Evolutionary conservation across 2,329 filamentous ascomycete genomes (phyloP).

Genomic region (Chaetomiaceae sp.): DNA sequence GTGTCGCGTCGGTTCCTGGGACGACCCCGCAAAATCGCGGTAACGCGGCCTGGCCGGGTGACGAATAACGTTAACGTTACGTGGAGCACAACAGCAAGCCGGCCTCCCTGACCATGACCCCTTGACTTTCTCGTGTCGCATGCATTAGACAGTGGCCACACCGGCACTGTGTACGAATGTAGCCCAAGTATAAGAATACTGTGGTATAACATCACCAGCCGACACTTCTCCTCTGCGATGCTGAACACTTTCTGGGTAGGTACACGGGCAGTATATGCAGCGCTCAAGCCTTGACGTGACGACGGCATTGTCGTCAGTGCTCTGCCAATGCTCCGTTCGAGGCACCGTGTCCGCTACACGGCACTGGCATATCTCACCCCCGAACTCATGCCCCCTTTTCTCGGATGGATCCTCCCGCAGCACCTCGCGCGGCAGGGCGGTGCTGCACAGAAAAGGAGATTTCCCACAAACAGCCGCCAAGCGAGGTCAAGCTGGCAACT

Average conservation of each 20-base stretch:
- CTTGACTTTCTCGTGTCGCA: slow-evolving; percentile 3
- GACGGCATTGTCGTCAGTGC: too few relatives aligned
- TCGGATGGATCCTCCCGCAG: neutral
- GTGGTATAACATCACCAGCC: too few relatives aligned
- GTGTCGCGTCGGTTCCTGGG: neutral
- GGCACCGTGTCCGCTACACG: too few relatives aligned
- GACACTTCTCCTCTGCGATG: too few relatives aligned
- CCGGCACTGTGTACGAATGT: too few relatives aligned
- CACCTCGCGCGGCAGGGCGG: neutral
- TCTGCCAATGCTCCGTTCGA: too few relatives aligned
- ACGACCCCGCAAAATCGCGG: neutral
- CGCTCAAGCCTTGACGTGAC: too few relatives aligned
- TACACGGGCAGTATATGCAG: neutral
- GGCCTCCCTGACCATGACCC: neutral
- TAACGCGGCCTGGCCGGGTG: neutral
- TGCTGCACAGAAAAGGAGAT: slow-evolving; percentile 10
- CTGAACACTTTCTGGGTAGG: neutral
- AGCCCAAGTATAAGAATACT: too few relatives aligned
- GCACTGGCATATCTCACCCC: too few relatives aligned
- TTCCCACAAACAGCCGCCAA: neutral
- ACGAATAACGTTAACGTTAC: neutral
- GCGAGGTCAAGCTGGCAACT: slow-evolving; percentile 4
- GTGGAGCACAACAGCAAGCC: neutral
- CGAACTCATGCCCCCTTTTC: neutral
- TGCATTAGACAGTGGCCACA: too few relatives aligned